Evolutionary conservation across 768 basidiomycete species (phyloP).

Genomic region (Termitomyces sp.): DNA sequence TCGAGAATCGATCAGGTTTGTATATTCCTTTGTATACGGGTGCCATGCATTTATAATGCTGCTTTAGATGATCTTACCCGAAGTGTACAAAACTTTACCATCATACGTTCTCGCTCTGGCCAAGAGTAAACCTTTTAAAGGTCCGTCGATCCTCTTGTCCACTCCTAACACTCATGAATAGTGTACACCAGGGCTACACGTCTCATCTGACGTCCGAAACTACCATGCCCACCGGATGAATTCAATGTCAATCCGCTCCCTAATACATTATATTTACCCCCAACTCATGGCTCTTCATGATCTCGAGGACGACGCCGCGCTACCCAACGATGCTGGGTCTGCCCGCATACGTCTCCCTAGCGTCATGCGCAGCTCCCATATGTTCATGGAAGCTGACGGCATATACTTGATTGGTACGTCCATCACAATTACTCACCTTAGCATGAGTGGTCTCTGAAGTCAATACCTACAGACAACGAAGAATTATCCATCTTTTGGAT

Average conservation of each 20-base stretch:
- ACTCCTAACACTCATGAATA: background rate
- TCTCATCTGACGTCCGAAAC: conserved; percentile 92
- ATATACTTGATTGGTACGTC: conserved; percentile 85
- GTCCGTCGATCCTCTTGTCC: conserved; percentile 30
- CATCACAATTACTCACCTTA: conserved; percentile 3
- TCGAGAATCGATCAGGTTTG: conserved; percentile 75
- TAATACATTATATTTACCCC: conserved; percentile 84
- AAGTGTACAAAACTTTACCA: conserved; percentile 84
- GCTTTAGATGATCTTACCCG: conserved; percentile 84
- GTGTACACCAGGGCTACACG: conserved; percentile 58
- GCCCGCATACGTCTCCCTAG: conserved; percentile 57
- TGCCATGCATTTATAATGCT: conserved; percentile 4
- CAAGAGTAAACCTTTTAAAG: conserved; percentile 94
- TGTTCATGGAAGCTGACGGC: conserved; percentile 86
- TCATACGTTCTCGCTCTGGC: conserved; percentile 75
- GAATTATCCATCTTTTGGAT: conserved; percentile 89
- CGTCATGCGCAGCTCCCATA: conserved; percentile 77
- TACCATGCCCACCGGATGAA: conserved; percentile 75
- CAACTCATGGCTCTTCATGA: conserved; percentile 85
- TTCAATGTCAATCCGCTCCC: conserved; percentile 60
- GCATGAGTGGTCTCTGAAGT: background rate
- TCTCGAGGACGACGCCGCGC: conserved; percentile 61
- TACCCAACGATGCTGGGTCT: conserved; percentile 56
- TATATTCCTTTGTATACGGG: background rate
- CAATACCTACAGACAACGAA: conserved; percentile 64